Evolutionary conservation across 1,284 basidiomycete genomes (phyloP).

Genomic region (Vanrija sp.): DNA sequence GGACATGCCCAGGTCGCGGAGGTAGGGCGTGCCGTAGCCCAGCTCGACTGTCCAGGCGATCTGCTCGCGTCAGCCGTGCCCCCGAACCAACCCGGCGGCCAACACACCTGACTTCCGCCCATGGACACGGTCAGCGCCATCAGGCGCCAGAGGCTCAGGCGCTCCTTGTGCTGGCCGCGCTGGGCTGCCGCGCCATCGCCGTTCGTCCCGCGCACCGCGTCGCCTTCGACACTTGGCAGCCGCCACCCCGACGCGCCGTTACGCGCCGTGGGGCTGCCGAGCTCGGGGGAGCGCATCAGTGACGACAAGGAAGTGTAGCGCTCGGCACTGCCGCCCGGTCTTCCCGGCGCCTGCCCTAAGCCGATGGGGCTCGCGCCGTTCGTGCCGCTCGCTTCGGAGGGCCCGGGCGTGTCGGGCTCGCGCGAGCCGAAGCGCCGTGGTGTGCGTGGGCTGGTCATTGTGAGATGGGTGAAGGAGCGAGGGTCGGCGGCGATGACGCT

Average conservation of each 20-base stretch:
- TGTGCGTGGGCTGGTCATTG: no score
- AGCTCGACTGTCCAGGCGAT: conserved; percentile 46
- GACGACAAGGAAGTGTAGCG: conserved; percentile 37
- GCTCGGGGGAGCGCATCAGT: conserved; percentile 17
- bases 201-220: background rate
- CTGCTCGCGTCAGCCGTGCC: conserved; percentile 13
- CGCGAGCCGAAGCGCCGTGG: no score
- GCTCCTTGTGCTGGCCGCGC: conserved; percentile 5
- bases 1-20: conserved; percentile 80
- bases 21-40: conserved; percentile 91
- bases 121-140: conserved; percentile 55
- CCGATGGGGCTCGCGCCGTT: background rate
- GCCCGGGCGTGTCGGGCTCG: no score
- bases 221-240: background rate
- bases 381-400: no score
- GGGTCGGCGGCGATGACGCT: background rate
- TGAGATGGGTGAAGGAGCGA: background rate
- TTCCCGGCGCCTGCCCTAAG: background rate
- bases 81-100: background rate
- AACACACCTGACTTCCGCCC: conserved; percentile 68
- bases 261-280: conserved; percentile 5
- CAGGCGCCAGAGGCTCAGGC: conserved; percentile 30
- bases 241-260: background rate
- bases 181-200: background rate
- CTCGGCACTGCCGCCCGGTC: background rate